phyloP scores from a whole-genome alignment of 345 rosid species.

The Gossypium australe region DNA sequence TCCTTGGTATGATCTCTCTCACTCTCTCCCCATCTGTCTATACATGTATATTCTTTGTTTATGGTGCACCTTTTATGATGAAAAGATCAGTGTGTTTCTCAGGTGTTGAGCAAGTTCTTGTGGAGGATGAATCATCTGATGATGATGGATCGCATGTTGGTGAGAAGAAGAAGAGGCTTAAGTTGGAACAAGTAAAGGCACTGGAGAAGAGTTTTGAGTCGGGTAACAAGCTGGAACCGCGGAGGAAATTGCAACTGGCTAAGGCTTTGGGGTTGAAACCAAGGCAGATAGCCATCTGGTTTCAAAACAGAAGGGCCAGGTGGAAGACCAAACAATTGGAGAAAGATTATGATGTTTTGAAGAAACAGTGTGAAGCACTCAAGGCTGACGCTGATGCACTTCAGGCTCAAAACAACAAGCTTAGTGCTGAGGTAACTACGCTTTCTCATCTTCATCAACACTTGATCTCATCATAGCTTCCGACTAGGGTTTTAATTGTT shows the following conservation, averaged over 20 bases:
- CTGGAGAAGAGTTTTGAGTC: constrained; percentile 70
- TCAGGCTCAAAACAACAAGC: constrained; percentile 57
- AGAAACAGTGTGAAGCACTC: constrained; percentile 56
- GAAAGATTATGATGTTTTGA: constrained; percentile 59
- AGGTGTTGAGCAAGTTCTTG: constrained; percentile 47
- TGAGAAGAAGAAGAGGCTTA: constrained; percentile 78
- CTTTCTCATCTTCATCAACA: not conserved
- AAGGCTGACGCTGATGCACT: constrained; percentile 67
- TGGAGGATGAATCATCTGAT: constrained; percentile 71
- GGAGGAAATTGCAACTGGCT: constrained; percentile 66
- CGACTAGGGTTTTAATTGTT: not conserved
- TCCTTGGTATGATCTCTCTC: not conserved
- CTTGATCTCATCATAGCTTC: constrained; percentile 5
- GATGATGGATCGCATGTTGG: constrained; percentile 80
- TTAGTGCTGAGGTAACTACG: constrained; percentile 47
- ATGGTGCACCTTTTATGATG: constrained; percentile 50
- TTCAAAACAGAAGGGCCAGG: constrained; percentile 70
- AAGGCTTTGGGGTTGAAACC: constrained; percentile 65
- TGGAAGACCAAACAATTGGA: constrained; percentile 81
- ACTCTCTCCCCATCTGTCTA: constrained; percentile 6
- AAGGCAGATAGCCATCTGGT: constrained; percentile 71
- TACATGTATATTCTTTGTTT: not conserved
- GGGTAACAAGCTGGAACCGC: constrained; percentile 78
- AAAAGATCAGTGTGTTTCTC: constrained; percentile 79
- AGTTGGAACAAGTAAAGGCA: constrained; percentile 66